These are phyloP conservation scores for Perilla frutescens DNA, from an alignment of 257 asterid species.

Conservation along the genomic window DNA sequence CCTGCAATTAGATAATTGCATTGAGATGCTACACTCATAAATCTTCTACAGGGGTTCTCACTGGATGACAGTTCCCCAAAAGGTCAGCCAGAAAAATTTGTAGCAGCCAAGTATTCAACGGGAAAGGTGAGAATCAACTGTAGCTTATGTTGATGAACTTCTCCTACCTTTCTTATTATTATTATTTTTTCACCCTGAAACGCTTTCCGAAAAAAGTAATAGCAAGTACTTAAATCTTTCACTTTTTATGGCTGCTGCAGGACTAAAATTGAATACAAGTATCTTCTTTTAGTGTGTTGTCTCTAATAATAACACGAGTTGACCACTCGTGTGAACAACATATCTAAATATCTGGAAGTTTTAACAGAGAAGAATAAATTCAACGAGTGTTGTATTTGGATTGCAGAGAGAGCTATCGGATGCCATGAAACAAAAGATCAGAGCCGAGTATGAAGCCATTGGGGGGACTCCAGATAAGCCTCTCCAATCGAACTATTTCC, in stretches of 20 bases:
- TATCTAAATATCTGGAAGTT: conserved; percentile 51
- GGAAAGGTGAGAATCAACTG: conserved; percentile 65
- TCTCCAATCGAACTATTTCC: conserved; percentile 88
- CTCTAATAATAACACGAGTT: conserved; percentile 61
- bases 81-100: conserved; percentile 78
- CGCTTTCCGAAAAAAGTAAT: conserved; percentile 15
- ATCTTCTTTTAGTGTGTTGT: conserved; percentile 60
- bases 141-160: conserved; percentile 18
- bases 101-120: conserved; percentile 82
- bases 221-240: conserved; percentile 39
- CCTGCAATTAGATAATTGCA: conserved; percentile 16
- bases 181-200: conserved; percentile 22
- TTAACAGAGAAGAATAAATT: conserved; percentile 56
- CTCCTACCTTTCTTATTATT: neutral
- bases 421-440: conserved; percentile 87
- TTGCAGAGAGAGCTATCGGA: conserved; percentile 98
- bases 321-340: conserved; percentile 56
- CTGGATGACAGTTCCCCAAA: conserved; percentile 55
- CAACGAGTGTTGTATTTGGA: conserved; percentile 61
- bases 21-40: conserved; percentile 10
- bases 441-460: conserved; percentile 85
- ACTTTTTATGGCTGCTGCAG: conserved; percentile 68
- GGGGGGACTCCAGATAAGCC: conserved; percentile 99
- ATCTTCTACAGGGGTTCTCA: conserved; percentile 71
- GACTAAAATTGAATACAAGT: conserved; percentile 67